Conservation (phyloP, 768 basidiomycete genomes). For the Daedaleopsis nitida region DNA sequence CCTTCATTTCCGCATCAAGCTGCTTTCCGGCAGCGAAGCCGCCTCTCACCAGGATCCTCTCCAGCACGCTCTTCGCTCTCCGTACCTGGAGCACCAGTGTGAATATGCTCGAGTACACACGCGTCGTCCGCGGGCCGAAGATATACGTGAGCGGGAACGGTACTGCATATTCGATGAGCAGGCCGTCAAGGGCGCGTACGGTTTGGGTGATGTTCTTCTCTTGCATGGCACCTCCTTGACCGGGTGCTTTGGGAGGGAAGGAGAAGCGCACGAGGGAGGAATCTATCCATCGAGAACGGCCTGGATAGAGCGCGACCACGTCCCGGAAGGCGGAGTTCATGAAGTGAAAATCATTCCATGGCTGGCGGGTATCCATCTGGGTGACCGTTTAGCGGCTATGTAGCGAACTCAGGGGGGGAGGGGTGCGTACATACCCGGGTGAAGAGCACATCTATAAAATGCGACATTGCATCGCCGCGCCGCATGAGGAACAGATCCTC, state of each 20-base stretch:
- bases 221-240: slow-evolving; percentile 43
- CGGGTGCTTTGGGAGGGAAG: slow-evolving; percentile 33
- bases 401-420: background rate
- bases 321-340: slow-evolving; percentile 78
- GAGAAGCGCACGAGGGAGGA: slow-evolving; percentile 72
- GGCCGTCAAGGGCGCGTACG: slow-evolving; percentile 64
- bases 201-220: slow-evolving; percentile 51
- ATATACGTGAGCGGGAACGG: slow-evolving; percentile 84
- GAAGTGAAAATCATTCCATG: slow-evolving; percentile 84
- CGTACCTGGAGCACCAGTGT: slow-evolving; percentile 73
- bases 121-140: slow-evolving; percentile 57
- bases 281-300: slow-evolving; percentile 56
- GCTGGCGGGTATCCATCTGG: slow-evolving; percentile 74
- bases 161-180: slow-evolving; percentile 76
- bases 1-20: slow-evolving; percentile 53
- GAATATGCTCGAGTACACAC: slow-evolving; percentile 68
- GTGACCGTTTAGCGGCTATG: background rate
- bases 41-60: slow-evolving; percentile 68
- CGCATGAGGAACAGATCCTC: slow-evolving; percentile 78
- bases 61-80: slow-evolving; percentile 70
- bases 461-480: slow-evolving; percentile 73
- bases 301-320: slow-evolving; percentile 52
- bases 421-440: slow-evolving; percentile 51
- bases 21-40: slow-evolving; percentile 34
- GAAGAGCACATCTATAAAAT: slow-evolving; percentile 75